Evolutionary conservation across 257 asterid genomes (phyloP).

Genomic region (Ilex asprella): DNA sequence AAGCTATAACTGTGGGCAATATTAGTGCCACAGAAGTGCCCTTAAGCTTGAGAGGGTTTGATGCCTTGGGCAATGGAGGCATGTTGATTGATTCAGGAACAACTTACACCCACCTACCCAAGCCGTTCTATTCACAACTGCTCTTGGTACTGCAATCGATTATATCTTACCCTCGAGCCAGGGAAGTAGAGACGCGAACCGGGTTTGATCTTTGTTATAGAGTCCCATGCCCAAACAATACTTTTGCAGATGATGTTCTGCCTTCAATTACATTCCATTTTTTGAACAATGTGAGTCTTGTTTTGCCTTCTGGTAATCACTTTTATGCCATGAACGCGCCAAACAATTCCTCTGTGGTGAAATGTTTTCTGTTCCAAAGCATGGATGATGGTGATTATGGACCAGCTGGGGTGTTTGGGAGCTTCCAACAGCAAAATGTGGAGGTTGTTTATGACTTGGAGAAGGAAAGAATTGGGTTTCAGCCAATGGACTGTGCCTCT

Average conservation of each 20-base stretch:
- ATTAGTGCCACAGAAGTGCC: slow-evolving; percentile 26
- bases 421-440: slow-evolving; percentile 66
- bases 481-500: slow-evolving; percentile 47
- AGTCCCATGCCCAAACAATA: slow-evolving; percentile 32
- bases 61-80: slow-evolving; percentile 57
- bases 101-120: slow-evolving; percentile 61
- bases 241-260: slow-evolving; percentile 29
- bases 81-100: slow-evolving; percentile 75
- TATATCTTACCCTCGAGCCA: slow-evolving; percentile 41
- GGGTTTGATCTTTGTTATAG: slow-evolving; percentile 63
- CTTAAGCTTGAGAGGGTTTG: slow-evolving; percentile 41
- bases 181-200: slow-evolving; percentile 37
- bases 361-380: slow-evolving; percentile 54
- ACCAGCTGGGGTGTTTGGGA: slow-evolving; percentile 73
- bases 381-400: slow-evolving; percentile 47
- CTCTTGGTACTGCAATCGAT: slow-evolving; percentile 28
- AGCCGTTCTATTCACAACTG: slow-evolving; percentile 48
- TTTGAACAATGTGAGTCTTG: slow-evolving; percentile 44
- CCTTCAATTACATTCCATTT: slow-evolving; percentile 55
- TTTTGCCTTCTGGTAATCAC: slow-evolving; percentile 42
- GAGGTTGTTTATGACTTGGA: slow-evolving; percentile 75
- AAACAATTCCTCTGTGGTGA: slow-evolving; percentile 38
- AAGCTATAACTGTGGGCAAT: slow-evolving; percentile 40
- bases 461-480: slow-evolving; percentile 63
- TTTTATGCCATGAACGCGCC: slow-evolving; percentile 70